A percentile compares a stretch with the other conserved stretches of the same genome.
Conservation (phyloP, 768 basidiomycete species). For the Cystofilobasidium ferigula region DNA sequence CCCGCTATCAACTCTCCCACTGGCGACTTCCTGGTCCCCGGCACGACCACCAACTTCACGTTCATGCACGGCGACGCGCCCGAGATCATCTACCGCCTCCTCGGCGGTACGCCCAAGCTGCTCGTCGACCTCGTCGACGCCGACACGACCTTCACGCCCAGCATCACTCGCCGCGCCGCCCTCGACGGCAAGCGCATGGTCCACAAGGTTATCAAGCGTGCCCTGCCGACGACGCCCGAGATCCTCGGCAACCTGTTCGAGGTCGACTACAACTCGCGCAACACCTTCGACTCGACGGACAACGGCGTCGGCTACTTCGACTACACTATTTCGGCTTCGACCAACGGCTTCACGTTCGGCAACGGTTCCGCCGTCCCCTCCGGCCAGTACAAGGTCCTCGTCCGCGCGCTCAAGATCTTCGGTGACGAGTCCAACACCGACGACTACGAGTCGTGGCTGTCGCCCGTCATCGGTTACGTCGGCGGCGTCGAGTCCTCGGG, state of each 20-base stretch:
- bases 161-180: slow-evolving; percentile 11
- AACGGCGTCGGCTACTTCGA: neutral
- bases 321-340: slow-evolving; percentile 28
- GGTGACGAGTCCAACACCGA: slow-evolving; percentile 41
- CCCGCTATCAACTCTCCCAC: slow-evolving; percentile 5
- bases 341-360: slow-evolving; percentile 31
- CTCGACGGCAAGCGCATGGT: neutral
- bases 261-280: neutral
- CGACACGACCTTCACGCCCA: slow-evolving; percentile 25
- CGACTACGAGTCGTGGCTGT: slow-evolving; percentile 39
- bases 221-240: neutral
- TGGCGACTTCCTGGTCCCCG: neutral
- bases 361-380: slow-evolving; percentile 43
- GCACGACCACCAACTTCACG: slow-evolving; percentile 8
- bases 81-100: slow-evolving; percentile 18
- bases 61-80: neutral
- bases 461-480: slow-evolving; percentile 5
- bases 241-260: slow-evolving; percentile 12
- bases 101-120: slow-evolving; percentile 23
- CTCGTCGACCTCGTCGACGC: slow-evolving; percentile 28
- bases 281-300: neutral
- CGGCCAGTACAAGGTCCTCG: slow-evolving; percentile 42
- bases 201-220: neutral
- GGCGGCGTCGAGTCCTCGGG: neutral
- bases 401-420: slow-evolving; percentile 44